A percentile compares a stretch with the other conserved stretches of the same genome.
These are phyloP conservation scores for Backusella luteola DNA, from an alignment of 192 early-diverging fungal genomes.

Conservation along the genomic window DNA sequence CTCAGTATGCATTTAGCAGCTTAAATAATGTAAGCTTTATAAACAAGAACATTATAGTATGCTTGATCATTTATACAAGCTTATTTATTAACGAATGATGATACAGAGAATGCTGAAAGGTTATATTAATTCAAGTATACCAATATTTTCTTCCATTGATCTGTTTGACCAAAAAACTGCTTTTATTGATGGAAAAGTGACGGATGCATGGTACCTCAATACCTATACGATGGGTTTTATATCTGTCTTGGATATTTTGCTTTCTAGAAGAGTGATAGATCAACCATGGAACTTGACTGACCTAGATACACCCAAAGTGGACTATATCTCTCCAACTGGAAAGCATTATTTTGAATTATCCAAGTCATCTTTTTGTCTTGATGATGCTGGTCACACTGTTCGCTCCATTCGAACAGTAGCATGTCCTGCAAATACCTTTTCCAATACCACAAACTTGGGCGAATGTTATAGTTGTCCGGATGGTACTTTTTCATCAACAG, in stretches of 20 bases:
- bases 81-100: neutral
- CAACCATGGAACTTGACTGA: conserved; percentile 7
- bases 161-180: conserved; percentile 20
- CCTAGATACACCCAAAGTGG: neutral
- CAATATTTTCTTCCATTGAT: conserved; percentile 13
- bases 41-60: neutral
- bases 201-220: conserved; percentile 14
- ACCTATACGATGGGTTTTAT: conserved; percentile 18
- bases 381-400: neutral
- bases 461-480: neutral
- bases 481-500: neutral
- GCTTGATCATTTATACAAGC: neutral
- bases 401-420: neutral
- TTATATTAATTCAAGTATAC: conserved; percentile 7
- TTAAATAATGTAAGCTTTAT: conserved; percentile 10
- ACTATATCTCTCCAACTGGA: conserved; percentile 4
- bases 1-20: conserved; percentile 8
- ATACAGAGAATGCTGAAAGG: conserved; percentile 20
- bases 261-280: neutral
- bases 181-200: conserved; percentile 1
- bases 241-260: conserved; percentile 6
- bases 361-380: neutral
- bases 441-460: neutral
- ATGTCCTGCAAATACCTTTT: conserved; percentile 11
- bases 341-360: neutral